These are phyloP conservation scores for Pestalotiopsis sp. DNA, from an alignment of 2,329 filamentous ascomycete species.

Conservation along the genomic window DNA sequence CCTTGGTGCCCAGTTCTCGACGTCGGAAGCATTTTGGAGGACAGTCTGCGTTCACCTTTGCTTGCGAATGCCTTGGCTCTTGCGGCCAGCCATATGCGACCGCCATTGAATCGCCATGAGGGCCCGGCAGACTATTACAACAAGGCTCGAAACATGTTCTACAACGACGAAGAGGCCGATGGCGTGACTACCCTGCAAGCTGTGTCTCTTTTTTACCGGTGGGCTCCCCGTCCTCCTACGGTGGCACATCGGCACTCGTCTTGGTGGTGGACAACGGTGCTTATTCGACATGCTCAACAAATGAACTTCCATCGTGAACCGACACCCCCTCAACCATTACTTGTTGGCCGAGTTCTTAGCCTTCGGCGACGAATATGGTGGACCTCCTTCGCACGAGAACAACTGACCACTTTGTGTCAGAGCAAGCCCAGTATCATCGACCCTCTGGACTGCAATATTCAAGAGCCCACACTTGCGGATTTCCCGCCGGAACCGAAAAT, in stretches of 20 bases:
- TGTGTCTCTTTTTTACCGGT: slow-evolving; percentile 44
- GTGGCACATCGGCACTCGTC: slow-evolving; percentile 38
- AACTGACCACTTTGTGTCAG: slow-evolving; percentile 41
- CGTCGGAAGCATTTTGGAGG: slow-evolving; percentile 26
- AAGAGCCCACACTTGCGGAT: slow-evolving; percentile 36
- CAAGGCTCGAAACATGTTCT: slow-evolving; percentile 39
- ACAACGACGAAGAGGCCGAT: slow-evolving; percentile 39
- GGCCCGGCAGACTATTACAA: slow-evolving; percentile 39
- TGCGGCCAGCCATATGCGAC: slow-evolving; percentile 40
- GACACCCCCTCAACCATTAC: slow-evolving; percentile 19
- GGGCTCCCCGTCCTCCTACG: slow-evolving; percentile 38
- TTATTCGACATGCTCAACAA: slow-evolving; percentile 43
- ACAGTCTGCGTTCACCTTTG: slow-evolving; percentile 33
- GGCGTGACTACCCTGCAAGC: slow-evolving; percentile 35
- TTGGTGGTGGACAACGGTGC: slow-evolving; percentile 46
- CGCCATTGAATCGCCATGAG: slow-evolving; percentile 38
- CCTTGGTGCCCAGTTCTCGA: slow-evolving; percentile 43
- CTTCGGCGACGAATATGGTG: slow-evolving; percentile 41
- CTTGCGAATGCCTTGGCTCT: slow-evolving; percentile 39
- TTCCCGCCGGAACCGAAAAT: slow-evolving; percentile 33
- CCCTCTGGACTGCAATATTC: slow-evolving; percentile 39
- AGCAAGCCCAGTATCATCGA: slow-evolving; percentile 43
- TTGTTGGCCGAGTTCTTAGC: slow-evolving; percentile 20
- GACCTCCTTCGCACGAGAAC: slow-evolving; percentile 40
- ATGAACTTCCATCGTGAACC: slow-evolving; percentile 43